Evolutionary conservation across 768 basidiomycete species (phyloP).

Genomic region (Agrocybe praecox): DNA sequence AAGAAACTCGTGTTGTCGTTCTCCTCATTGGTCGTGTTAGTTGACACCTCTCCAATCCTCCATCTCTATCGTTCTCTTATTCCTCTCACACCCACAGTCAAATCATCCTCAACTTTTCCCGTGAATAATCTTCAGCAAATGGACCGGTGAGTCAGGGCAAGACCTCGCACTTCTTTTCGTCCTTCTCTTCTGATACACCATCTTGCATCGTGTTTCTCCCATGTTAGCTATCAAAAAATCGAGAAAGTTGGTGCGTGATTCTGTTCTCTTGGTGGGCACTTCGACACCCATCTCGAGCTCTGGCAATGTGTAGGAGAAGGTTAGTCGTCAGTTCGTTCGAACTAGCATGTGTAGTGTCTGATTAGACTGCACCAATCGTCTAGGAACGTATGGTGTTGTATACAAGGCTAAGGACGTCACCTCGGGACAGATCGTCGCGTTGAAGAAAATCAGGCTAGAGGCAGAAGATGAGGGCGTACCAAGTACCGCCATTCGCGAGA

Average conservation of each 20-base stretch:
- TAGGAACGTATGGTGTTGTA: conserved; percentile 98
- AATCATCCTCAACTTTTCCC: not conserved
- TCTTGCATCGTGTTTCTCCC: not conserved
- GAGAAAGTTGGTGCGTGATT: conserved; percentile 92
- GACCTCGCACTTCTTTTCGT: not conserved
- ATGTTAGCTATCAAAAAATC: conserved; percentile 86
- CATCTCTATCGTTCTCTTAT: not conserved
- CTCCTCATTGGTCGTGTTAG: not conserved
- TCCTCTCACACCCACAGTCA: not conserved
- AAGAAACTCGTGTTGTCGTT: conserved; percentile 13
- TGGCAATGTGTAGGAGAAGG: conserved; percentile 48
- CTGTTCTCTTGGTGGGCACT: conserved; percentile 15
- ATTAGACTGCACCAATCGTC: conserved; percentile 6
- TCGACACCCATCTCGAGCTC: conserved; percentile 14
- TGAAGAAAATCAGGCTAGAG: conserved; percentile 98
- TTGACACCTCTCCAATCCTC: not conserved
- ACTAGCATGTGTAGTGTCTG: conserved; percentile 2
- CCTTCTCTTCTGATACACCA: not conserved
- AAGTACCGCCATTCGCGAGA: conserved; percentile 97
- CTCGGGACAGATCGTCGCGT: conserved; percentile 84
- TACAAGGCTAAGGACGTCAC: conserved; percentile 91
- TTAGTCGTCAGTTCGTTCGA: conserved; percentile 24
- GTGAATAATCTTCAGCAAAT: conserved; percentile 22
- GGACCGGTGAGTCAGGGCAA: conserved; percentile 41
- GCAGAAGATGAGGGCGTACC: conserved; percentile 99